phyloP scores from a whole-genome alignment of 176 grass and related monocot species.

The Carex parvula region DNA sequence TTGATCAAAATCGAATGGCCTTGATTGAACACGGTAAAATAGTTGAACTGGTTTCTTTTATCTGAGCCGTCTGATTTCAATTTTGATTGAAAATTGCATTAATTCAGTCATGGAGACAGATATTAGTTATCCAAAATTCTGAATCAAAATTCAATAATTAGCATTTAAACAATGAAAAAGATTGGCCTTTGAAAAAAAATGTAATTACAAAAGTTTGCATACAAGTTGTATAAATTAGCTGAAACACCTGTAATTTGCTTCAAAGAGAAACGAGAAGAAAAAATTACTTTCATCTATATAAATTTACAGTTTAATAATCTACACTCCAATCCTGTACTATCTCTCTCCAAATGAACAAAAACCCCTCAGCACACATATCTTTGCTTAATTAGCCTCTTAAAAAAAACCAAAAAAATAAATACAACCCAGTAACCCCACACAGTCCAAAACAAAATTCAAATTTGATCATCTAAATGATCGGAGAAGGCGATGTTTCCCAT shows the following conservation, averaged over 20 bases:
- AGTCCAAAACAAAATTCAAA: neutral
- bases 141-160: neutral
- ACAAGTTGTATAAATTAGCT: neutral
- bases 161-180: no score
- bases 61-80: neutral
- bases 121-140: neutral
- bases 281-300: neutral
- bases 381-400: neutral
- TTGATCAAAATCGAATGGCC: neutral
- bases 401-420: conserved; percentile 4
- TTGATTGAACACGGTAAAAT: neutral
- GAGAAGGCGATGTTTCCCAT: conserved; percentile 85
- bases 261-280: neutral
- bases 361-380: neutral
- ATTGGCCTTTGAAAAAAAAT: neutral
- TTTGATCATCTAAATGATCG: conserved; percentile 48
- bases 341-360: neutral
- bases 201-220: neutral
- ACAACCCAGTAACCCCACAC: neutral
- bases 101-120: neutral
- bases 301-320: conserved; percentile 16
- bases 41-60: neutral
- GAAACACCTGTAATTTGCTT: neutral
- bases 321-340: neutral
- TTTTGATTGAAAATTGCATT: neutral